These are phyloP conservation scores for Quercus tomentella DNA, from an alignment of 331 rosid species.

Conservation along the genomic window DNA sequence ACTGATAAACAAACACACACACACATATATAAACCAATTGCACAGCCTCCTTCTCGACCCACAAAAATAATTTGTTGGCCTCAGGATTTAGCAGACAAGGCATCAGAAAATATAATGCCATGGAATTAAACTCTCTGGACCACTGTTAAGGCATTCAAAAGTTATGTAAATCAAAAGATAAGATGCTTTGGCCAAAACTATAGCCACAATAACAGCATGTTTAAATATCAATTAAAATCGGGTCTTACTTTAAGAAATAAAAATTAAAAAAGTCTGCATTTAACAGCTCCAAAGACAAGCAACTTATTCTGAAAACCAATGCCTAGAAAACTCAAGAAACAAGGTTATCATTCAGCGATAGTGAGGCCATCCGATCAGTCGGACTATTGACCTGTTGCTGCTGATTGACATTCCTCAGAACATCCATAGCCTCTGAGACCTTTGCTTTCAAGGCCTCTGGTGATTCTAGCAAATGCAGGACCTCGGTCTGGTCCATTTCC, in stretches of 20 bases:
- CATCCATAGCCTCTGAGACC: slow-evolving; percentile 41
- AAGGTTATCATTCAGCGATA: slow-evolving; percentile 31
- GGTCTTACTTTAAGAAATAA: background rate
- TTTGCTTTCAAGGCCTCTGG: slow-evolving; percentile 41
- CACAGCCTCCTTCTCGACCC: background rate
- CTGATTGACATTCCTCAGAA: slow-evolving; percentile 38
- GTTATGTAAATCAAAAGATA: background rate
- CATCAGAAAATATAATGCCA: background rate
- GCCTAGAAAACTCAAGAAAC: slow-evolving; percentile 5
- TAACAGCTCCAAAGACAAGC: background rate
- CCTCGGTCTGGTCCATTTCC: slow-evolving; percentile 51
- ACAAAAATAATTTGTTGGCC: background rate
- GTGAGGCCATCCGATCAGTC: slow-evolving; percentile 26
- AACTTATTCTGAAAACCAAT: background rate
- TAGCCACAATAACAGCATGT: background rate
- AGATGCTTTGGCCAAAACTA: background rate
- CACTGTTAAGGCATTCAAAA: background rate
- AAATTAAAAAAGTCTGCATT: background rate
- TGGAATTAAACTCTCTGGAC: background rate
- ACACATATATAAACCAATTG: background rate
- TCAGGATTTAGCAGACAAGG: background rate
- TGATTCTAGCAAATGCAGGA: slow-evolving; percentile 41
- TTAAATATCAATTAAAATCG: background rate
- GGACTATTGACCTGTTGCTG: slow-evolving; percentile 30
- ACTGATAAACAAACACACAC: no score